These are phyloP conservation scores for Pelagophyceae sp. DNA, from an alignment of 352 stramenopile genomes.

Conservation along the genomic window DNA sequence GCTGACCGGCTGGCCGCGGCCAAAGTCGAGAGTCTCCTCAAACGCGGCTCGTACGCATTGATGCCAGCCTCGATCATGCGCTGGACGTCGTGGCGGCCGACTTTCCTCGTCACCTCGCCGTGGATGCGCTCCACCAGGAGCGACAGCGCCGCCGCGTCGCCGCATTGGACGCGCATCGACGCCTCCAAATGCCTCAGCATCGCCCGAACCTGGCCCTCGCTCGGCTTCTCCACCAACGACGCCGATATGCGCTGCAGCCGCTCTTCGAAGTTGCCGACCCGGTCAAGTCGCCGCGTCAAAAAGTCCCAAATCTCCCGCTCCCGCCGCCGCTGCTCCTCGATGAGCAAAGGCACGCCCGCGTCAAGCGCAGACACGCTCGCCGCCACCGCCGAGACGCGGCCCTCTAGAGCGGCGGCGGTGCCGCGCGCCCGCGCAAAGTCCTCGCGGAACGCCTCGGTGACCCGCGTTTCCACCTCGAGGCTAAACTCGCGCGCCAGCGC, in stretches of 20 bases:
- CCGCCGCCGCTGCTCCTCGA: slow-evolving; percentile 2
- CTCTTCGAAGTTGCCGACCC: background rate
- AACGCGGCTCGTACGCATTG: background rate
- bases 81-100: background rate
- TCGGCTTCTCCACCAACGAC: background rate
- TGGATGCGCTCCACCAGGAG: background rate
- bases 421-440: too few species aligned
- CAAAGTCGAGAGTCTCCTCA: background rate
- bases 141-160: background rate
- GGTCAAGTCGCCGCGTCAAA: too few species aligned
- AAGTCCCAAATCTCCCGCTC: slow-evolving; percentile 15
- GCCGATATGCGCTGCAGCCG: background rate
- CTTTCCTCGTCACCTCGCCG: background rate
- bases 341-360: background rate
- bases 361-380: background rate
- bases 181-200: slow-evolving; percentile 1
- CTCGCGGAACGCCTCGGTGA: too few species aligned
- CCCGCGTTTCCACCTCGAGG: too few species aligned
- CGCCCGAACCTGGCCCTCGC: background rate
- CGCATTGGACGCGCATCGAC: background rate
- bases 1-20: background rate
- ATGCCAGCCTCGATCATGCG: background rate
- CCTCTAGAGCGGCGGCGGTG: too few species aligned
- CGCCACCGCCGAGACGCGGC: background rate
- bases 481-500: too few species aligned